A percentile compares a stretch with the other conserved stretches of the same genome.
phyloP scores from a whole-genome alignment of 108 stramenopile genomes.

The Cyclotella kingstonii region DNA sequence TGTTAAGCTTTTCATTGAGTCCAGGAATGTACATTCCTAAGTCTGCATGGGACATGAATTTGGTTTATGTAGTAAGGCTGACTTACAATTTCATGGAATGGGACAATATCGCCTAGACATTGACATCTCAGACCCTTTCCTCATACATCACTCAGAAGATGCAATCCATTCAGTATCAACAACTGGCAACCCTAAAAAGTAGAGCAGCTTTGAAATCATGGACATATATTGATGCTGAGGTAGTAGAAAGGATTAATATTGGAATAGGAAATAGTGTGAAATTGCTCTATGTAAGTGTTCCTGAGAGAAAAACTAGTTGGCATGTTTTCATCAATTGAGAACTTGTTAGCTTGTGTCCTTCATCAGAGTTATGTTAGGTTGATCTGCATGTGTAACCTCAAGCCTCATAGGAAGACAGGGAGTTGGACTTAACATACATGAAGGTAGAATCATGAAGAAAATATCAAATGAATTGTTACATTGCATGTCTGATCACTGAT shows the following conservation, averaged over 20 bases:
- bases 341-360: too few relatives aligned
- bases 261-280: conserved; percentile 52
- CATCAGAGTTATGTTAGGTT: too few relatives aligned
- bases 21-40: conserved; percentile 59
- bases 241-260: conserved; percentile 73
- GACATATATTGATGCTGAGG: conserved; percentile 53
- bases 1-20: conserved; percentile 60
- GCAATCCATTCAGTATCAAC: conserved; percentile 16
- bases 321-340: conserved; percentile 31
- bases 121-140: conserved; percentile 2
- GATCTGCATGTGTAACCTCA: too few relatives aligned
- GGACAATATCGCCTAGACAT: neutral
- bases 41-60: conserved; percentile 49
- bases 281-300: conserved; percentile 49
- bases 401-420: too few relatives aligned
- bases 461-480: too few relatives aligned
- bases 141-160: conserved; percentile 7
- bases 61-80: conserved; percentile 61
- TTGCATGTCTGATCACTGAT: too few relatives aligned
- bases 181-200: conserved; percentile 5
- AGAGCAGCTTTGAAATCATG: conserved; percentile 43
- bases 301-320: conserved; percentile 44
- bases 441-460: too few relatives aligned
- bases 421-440: too few relatives aligned
- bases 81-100: conserved; percentile 42